Percentiles rank a stretch among this genome's conserved stretches.
These are phyloP conservation scores for Gastrodia elata DNA, from an alignment of 106 monocot species.

Conservation along the genomic window DNA sequence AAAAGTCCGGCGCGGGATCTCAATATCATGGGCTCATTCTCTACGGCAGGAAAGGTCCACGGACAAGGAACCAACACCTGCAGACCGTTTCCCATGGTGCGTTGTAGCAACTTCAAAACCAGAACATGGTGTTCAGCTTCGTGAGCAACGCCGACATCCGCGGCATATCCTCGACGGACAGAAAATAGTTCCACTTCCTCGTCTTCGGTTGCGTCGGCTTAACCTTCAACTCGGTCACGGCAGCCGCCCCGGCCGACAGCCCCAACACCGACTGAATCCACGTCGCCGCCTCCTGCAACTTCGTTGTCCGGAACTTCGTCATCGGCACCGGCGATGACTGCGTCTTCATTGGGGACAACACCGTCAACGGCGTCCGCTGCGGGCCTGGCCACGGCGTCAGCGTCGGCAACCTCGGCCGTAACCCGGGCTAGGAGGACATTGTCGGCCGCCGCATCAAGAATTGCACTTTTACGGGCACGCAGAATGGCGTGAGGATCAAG, in stretches of 20 bases:
- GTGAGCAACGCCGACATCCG: slow-evolving; percentile 11
- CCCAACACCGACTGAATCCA: slow-evolving; percentile 60
- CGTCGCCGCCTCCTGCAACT: slow-evolving; percentile 19
- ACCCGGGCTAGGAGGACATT: slow-evolving; percentile 10
- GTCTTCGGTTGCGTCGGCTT: slow-evolving; percentile 15
- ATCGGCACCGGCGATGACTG: slow-evolving; percentile 47
- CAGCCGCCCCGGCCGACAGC: slow-evolving; percentile 22
- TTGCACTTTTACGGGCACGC: slow-evolving; percentile 19
- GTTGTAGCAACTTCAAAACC: not conserved
- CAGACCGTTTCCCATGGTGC: slow-evolving; percentile 33
- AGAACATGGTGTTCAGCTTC: slow-evolving; percentile 18
- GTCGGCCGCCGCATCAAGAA: slow-evolving; percentile 10
- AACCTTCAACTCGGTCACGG: not conserved
- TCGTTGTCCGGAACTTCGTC: slow-evolving; percentile 15
- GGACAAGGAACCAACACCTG: slow-evolving; percentile 32
- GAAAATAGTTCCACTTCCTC: slow-evolving; percentile 36
- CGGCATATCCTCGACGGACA: slow-evolving; percentile 19
- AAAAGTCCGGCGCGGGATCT: no score
- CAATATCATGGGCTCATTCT: slow-evolving; percentile 23
- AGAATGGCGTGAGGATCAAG: slow-evolving; percentile 29
- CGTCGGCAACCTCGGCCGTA: slow-evolving; percentile 24
- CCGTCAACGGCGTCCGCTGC: slow-evolving; percentile 14
- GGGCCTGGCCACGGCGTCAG: slow-evolving; percentile 49
- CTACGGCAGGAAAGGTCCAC: slow-evolving; percentile 30
- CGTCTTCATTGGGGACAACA: slow-evolving; percentile 29